Percentiles rank a stretch among this genome's conserved stretches.
These are phyloP conservation scores for Setaria viridis DNA, from an alignment of 202 grass and related monocot genomes.

Conservation along the genomic window DNA sequence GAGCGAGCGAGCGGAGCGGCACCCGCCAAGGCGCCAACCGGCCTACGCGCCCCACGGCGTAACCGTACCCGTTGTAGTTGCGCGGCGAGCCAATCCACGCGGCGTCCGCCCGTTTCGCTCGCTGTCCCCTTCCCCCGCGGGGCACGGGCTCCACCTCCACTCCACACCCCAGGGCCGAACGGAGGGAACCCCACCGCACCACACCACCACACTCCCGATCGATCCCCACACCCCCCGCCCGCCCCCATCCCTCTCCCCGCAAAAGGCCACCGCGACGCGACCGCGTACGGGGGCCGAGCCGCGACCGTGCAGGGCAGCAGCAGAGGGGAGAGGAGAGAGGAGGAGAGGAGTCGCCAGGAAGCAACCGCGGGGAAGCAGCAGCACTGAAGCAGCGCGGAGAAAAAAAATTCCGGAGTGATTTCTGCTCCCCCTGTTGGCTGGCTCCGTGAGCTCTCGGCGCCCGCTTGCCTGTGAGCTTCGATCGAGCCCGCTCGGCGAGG, in stretches of 20 bases:
- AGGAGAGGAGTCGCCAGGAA: constrained; percentile 31
- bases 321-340: not conserved
- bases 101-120: constrained; percentile 23
- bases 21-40: not conserved
- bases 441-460: not conserved
- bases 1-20: not conserved
- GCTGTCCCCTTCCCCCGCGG: not conserved
- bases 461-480: constrained; percentile 2
- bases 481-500: constrained; percentile 18
- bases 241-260: constrained; percentile 6
- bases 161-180: not conserved
- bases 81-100: constrained; percentile 25
- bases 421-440: no score
- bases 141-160: not conserved
- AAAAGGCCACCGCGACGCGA: constrained; percentile 53
- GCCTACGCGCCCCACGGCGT: not conserved
- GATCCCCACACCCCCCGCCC: not conserved
- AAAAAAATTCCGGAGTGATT: not conserved
- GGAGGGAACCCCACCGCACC: constrained; percentile 13
- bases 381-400: not conserved
- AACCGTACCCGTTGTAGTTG: not conserved
- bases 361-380: constrained; percentile 1
- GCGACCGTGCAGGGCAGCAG: not conserved
- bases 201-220: not conserved
- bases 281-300: constrained; percentile 47